Percentiles rank a stretch among this genome's conserved stretches.
Evolutionary conservation across 345 rosid species (phyloP).

Genomic region (Sonneratia alba): DNA sequence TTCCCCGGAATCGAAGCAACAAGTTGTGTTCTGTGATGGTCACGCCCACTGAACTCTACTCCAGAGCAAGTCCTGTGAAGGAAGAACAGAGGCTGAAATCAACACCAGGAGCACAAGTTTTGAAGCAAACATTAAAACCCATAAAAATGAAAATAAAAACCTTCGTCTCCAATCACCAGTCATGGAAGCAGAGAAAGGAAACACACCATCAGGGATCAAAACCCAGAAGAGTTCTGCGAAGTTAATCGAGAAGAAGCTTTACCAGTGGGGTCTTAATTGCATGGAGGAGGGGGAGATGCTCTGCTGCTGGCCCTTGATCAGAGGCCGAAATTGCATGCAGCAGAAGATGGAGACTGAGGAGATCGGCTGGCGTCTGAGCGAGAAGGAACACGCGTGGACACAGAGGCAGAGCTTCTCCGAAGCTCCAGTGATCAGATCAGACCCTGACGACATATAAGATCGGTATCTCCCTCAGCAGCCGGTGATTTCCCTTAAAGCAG

Average conservation of each 20-base stretch:
- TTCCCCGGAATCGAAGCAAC: conserved; percentile 13
- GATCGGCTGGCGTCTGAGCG: not conserved
- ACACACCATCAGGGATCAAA: not conserved
- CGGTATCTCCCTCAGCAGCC: too few species aligned
- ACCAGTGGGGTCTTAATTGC: conserved; percentile 24
- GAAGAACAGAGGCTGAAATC: conserved; percentile 2
- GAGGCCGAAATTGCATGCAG: conserved; percentile 18
- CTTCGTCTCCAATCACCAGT: not conserved
- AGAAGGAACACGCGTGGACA: too few species aligned
- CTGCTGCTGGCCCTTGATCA: conserved; percentile 8
- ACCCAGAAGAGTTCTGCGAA: not conserved
- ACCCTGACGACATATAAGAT: conserved; percentile 9
- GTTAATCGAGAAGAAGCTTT: not conserved
- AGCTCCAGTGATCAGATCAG: conserved; percentile 9
- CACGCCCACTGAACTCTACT: not conserved
- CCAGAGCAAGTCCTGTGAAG: conserved; percentile 16
- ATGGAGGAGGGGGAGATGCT: conserved; percentile 5
- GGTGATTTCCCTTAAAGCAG: too few species aligned
- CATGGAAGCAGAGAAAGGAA: not conserved
- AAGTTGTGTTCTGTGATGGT: not conserved
- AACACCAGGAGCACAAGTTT: not conserved
- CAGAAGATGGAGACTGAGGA: conserved; percentile 4
- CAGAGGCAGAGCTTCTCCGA: conserved; percentile 10
- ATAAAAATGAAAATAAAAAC: not conserved
- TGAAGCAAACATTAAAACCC: not conserved